A percentile compares a stretch with the other conserved stretches of the same genome.
Conservation (phyloP, 1,284 basidiomycete species). For the Mycena sp. region DNA sequence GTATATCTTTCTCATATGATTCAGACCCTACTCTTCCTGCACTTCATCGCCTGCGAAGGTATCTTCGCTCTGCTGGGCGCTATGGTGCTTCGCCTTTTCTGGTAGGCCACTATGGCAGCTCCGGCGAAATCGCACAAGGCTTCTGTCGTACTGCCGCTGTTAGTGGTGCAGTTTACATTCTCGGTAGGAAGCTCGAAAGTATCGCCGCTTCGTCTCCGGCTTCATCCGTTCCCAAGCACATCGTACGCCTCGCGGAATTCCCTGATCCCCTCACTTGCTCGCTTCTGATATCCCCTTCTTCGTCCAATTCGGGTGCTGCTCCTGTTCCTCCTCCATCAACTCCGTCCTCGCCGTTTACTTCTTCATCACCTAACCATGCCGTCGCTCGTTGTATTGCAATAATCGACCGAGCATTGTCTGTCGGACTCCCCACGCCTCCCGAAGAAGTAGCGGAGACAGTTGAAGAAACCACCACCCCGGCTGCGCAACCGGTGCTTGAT, state of each 20-base stretch:
- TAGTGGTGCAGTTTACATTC: conserved; percentile 85
- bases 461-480: conserved; percentile 17
- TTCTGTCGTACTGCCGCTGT: conserved; percentile 93
- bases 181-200: conserved; percentile 64
- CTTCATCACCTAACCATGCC: conserved; percentile 24
- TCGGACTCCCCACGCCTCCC: conserved; percentile 37
- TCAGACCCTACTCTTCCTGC: conserved; percentile 73
- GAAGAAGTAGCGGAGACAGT: conserved; percentile 32
- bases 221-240: conserved; percentile 43
- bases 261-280: conserved; percentile 58
- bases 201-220: conserved; percentile 26
- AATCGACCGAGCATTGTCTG: conserved; percentile 58
- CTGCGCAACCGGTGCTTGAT: conserved; percentile 54
- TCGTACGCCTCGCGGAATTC: conserved; percentile 69
- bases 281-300: conserved; percentile 49
- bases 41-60: conserved; percentile 73
- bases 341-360: conserved; percentile 31
- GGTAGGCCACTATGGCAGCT: conserved; percentile 93
- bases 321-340: conserved; percentile 44
- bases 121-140: conserved; percentile 92
- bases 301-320: conserved; percentile 39
- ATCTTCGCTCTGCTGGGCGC: conserved; percentile 84
- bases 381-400: conserved; percentile 78
- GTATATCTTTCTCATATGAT: conserved; percentile 14
- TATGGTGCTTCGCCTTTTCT: conserved; percentile 94